A percentile compares a stretch with the other conserved stretches of the same genome.
Conservation (phyloP, 1,139 yeast genomes). For the Candida frijolesensis region DNA sequence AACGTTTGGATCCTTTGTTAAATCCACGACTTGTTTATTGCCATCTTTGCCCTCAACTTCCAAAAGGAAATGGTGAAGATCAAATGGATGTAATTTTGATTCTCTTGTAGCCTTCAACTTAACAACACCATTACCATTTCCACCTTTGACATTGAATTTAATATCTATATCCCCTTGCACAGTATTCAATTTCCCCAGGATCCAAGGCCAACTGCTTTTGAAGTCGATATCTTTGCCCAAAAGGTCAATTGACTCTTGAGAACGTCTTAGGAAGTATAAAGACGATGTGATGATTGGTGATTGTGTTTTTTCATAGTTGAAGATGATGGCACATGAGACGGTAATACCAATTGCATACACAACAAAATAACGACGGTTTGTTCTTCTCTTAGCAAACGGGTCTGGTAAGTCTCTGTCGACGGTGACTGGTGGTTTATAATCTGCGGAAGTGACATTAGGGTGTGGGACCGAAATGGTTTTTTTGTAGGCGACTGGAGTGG, state of each 20-base stretch:
- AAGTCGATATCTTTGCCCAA: conserved; percentile 80
- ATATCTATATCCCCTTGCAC: conserved; percentile 81
- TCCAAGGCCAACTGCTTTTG: conserved; percentile 81
- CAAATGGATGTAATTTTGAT: conserved; percentile 56
- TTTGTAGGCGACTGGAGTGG: not conserved
- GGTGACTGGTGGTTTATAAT: conserved; percentile 36
- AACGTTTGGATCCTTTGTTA: conserved; percentile 52
- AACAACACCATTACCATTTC: conserved; percentile 48
- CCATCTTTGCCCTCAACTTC: conserved; percentile 39
- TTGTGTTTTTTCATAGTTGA: conserved; percentile 88
- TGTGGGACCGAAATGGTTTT: not conserved
- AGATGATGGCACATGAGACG: conserved; percentile 66
- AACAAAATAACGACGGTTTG: conserved; percentile 55
- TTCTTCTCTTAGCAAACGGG: conserved; percentile 59
- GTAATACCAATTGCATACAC: conserved; percentile 68
- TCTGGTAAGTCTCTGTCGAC: conserved; percentile 74
- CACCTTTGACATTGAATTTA: conserved; percentile 69
- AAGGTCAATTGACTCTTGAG: conserved; percentile 60
- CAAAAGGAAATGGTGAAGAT: conserved; percentile 61
- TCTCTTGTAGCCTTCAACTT: conserved; percentile 63
- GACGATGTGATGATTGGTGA: conserved; percentile 91
- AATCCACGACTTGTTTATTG: conserved; percentile 37
- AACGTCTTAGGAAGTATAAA: conserved; percentile 79
- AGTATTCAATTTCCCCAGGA: conserved; percentile 80
- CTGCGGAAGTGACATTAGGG: conserved; percentile 5